Evolutionary conservation across 2,329 filamentous ascomycete genomes (phyloP), one percentile per base, ranked within the genome.

Genomic region (Orbilia javanica): DNA sequence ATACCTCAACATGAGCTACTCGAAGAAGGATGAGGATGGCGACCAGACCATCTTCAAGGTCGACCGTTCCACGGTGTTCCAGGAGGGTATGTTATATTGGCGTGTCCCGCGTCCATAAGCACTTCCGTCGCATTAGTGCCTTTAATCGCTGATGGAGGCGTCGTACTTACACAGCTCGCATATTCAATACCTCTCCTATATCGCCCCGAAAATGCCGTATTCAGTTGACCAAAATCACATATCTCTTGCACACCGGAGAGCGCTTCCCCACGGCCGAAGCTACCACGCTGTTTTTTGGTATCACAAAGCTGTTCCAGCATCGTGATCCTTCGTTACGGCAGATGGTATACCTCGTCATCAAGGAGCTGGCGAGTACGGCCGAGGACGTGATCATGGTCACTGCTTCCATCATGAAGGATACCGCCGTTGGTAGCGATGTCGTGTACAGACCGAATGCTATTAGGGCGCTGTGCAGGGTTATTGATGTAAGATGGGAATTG

Each of bases 321-420:
- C 98, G 97, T 86, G 96, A 99, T 91, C 92, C 94, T 83, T 95
- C 93, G 82, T 88, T 99, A 84, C 93, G 96, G 83, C 96, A 99
- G 88, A 97, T 98, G 94, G 95, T 99, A 64, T 97, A 98, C 86
- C 88, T 98, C 81, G 91, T 97, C 84, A 93, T 98, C 87, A 99
- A 98, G 89, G 96, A 99, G 88, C 88, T 99, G 83, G 93, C 95
- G 81, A 90, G 91, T 85, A 97, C 94, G 25, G 96, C 96, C 75
- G 94, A 98, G 87, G 96, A 99, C 88, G 96, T 97, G 80, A 99
- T 99, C 84, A 98, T 99, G 96, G 96, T 97, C 79, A 99, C 96
- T 18, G 97, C 93, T 86, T 97, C 95, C 82, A 97, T 99, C 82
- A 99, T 98, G 96, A 99, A 99, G 88, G 96, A 99, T 85, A 97